Conservation (phyloP, 345 rosid genomes). For the Atalantia buxifolia region DNA sequence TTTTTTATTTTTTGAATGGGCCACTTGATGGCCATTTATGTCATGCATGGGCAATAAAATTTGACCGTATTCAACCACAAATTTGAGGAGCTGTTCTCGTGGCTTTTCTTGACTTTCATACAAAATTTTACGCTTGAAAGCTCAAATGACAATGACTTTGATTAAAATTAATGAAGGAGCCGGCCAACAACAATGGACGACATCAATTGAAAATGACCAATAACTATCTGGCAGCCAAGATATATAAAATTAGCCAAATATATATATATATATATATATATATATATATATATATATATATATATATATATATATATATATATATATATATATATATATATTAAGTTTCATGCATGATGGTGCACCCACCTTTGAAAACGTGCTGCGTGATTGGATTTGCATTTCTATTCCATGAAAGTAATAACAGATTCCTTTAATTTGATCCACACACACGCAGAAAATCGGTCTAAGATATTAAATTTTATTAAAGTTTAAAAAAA, state of each 20-base stretch:
- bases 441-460: background rate
- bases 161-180: background rate
- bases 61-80: background rate
- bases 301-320: too few relatives aligned
- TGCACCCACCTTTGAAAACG: background rate
- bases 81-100: background rate
- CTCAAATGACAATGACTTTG: background rate
- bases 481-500: too few relatives aligned
- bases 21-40: slow-evolving; percentile 2
- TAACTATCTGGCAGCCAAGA: background rate
- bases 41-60: slow-evolving; percentile 1
- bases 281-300: too few relatives aligned
- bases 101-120: background rate
- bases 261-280: too few relatives aligned
- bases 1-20: background rate
- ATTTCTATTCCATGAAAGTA: background rate
- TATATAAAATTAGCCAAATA: background rate
- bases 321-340: too few relatives aligned
- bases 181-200: background rate
- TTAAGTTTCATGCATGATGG: background rate
- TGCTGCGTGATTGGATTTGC: background rate
- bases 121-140: background rate
- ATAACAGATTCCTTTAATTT: background rate
- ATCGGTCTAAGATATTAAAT: too few relatives aligned
- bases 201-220: slow-evolving; percentile 4